Percentiles rank a stretch among this genome's conserved stretches.
These are phyloP conservation scores for Aspergillus hiratsukae DNA, from an alignment of 2,329 filamentous ascomycete species.

Conservation along the genomic window DNA sequence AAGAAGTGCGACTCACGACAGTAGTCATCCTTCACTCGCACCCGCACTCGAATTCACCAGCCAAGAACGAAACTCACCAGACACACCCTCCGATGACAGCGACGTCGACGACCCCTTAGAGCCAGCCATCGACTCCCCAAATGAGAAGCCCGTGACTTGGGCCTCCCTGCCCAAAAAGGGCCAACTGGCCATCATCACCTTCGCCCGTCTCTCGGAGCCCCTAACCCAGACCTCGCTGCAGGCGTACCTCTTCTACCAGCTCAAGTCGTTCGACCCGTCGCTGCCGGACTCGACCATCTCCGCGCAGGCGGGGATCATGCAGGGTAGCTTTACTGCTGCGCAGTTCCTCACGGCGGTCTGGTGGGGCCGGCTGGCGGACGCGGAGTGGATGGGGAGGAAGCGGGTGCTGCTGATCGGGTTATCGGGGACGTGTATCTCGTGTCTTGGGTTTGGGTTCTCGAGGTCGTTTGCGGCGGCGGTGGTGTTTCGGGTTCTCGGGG, in stretches of 20 bases:
- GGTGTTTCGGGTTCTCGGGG: slow-evolving; percentile 63
- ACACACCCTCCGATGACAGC: slow-evolving; percentile 9
- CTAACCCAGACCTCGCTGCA: slow-evolving; percentile 73
- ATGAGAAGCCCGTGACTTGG: slow-evolving; percentile 59
- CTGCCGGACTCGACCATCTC: slow-evolving; percentile 62
- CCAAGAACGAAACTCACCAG: slow-evolving; percentile 12
- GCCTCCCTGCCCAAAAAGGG: slow-evolving; percentile 68
- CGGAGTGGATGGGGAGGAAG: slow-evolving; percentile 66
- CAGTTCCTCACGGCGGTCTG: slow-evolving; percentile 79
- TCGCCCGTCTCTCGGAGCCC: slow-evolving; percentile 77
- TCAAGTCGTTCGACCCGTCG: slow-evolving; percentile 68
- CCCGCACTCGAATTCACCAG: slow-evolving; percentile 13
- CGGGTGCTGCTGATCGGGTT: slow-evolving; percentile 73
- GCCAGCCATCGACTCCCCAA: slow-evolving; percentile 2
- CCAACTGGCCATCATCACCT: slow-evolving; percentile 71
- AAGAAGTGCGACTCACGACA: slow-evolving; percentile 18
- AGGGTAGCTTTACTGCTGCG: slow-evolving; percentile 73
- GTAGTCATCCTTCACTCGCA: slow-evolving; percentile 4
- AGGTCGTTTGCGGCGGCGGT: slow-evolving; percentile 59
- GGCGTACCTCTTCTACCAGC: slow-evolving; percentile 82
- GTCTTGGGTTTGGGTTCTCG: slow-evolving; percentile 66
- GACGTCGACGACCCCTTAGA: slow-evolving; percentile 9
- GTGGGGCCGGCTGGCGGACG: slow-evolving; percentile 70
- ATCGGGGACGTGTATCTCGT: slow-evolving; percentile 62
- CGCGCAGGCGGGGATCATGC: slow-evolving; percentile 70